Base-by-base conservation (phyloP, 495 filamentous ascomycete genomes). In the Xylaria cubensis region DNA sequence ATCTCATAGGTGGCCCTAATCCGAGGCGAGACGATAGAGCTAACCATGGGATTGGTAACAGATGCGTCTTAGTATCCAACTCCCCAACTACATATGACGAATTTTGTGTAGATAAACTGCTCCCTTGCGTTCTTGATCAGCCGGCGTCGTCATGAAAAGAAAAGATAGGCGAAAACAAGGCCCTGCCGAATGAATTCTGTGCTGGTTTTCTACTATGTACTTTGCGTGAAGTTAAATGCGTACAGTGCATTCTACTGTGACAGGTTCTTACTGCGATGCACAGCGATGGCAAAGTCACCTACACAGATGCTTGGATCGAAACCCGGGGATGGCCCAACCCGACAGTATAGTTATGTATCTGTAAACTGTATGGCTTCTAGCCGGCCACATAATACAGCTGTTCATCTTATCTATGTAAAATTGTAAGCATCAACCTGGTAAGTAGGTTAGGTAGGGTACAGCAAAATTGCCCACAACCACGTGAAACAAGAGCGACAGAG, bases 401-500 rank as follows among this genome's bases (percentile, higher is more conserved):
- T n/a, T 26, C n/a, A 2, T 51, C 19, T n/a, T 51, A 51, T 21
- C 48, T 51, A 24, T n/a, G 1, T n/a, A 24, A 2, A 56, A 12
- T 56, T 32, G 17, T 56, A 53, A 53, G 50, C 24, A 29, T 15
- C 50, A 53, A 53, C 21, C 50, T 51, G 50, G 50, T 24, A 51
- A n/a, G 19, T n/a, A n/a, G 17, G 0, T 13, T 17, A 29, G 26
- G 46, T 53, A 55, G 24, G 2, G 21, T 26, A 55, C 12, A 55
- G 24, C 12, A 55, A 53, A 55, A 29, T 29, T 12, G 21, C 50
- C n/a, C 15, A 24, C 53, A 44, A 42, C 59, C 59, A 67, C 65
- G 65, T 56, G 65, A 67, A 67, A 67, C 65, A 24, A 24, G 50
- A 51, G 46, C 15, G 55, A 34, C 58, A 61, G 58, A 36, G 58